These are phyloP conservation scores for Tagetes erecta DNA, from an alignment of 129 eudicot genomes.

Conservation along the genomic window DNA sequence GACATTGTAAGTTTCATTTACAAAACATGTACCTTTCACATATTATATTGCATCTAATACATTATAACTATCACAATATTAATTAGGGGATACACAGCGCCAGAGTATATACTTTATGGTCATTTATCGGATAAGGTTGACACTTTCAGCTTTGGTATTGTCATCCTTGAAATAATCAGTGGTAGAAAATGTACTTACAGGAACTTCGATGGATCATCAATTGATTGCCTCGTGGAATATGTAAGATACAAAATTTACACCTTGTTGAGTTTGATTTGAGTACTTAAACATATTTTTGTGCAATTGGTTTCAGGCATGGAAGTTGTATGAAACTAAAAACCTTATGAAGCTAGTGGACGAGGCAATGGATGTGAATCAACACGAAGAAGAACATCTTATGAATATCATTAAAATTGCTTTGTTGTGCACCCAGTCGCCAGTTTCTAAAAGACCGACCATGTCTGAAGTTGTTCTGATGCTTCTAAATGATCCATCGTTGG, in stretches of 20 bases:
- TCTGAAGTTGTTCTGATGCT: constrained; percentile 17
- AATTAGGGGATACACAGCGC: not conserved
- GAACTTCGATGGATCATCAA: not conserved
- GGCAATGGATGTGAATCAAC: not conserved
- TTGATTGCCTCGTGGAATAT: not conserved
- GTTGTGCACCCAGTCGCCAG: constrained; percentile 16
- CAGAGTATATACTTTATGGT: not conserved
- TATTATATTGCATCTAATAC: not conserved
- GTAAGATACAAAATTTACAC: not conserved
- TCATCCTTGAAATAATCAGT: not conserved
- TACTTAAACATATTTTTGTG: not conserved
- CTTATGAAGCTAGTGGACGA: not conserved
- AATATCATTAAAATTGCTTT: constrained; percentile 4
- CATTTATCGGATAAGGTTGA: constrained; percentile 4
- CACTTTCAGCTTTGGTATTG: constrained; percentile 5
- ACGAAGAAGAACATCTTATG: not conserved
- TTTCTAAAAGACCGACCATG: constrained; percentile 5
- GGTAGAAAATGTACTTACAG: not conserved
- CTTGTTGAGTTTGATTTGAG: not conserved
- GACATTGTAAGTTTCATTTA: constrained; percentile 10
- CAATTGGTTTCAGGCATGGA: constrained; percentile 3
- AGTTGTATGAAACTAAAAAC: constrained; percentile 2
- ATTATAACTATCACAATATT: no score
- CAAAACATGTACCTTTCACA: not conserved
- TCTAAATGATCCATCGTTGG: constrained; percentile 1